A percentile compares a stretch with the other conserved stretches of the same genome.
Conservation (phyloP, 805 yeast species). For the Myxozyma neglecta region DNA sequence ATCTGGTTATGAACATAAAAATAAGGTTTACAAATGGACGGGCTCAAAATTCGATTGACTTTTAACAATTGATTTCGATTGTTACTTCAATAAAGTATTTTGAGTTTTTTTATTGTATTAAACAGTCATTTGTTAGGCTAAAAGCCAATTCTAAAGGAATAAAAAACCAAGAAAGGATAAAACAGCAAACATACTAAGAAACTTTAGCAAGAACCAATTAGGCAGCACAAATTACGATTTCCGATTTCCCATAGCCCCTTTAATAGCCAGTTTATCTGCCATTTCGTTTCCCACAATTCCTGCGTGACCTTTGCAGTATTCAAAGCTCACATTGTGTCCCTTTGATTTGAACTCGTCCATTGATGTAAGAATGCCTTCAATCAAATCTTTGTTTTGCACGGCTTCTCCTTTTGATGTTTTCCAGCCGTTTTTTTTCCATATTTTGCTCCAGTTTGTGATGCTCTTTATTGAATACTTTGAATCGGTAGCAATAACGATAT, state of each 20-base stretch:
- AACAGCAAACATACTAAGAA: too few relatives aligned
- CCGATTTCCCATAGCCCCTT: slow-evolving; percentile 43
- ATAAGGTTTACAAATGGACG: too few relatives aligned
- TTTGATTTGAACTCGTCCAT: slow-evolving; percentile 45
- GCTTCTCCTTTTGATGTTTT: slow-evolving; percentile 45
- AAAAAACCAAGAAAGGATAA: too few relatives aligned
- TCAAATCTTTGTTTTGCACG: slow-evolving; percentile 56
- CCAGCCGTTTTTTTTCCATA: slow-evolving; percentile 63
- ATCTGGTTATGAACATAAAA: too few relatives aligned
- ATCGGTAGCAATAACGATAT: slow-evolving; percentile 1
- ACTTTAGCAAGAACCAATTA: not conserved
- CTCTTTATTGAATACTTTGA: slow-evolving; percentile 7
- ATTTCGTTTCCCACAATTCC: slow-evolving; percentile 69
- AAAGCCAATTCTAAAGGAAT: too few relatives aligned
- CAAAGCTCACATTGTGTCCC: slow-evolving; percentile 45
- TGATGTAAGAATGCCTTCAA: slow-evolving; percentile 41
- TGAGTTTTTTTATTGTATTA: too few relatives aligned
- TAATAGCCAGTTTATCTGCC: slow-evolving; percentile 74
- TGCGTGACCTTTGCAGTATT: slow-evolving; percentile 71
- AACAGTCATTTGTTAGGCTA: too few relatives aligned
- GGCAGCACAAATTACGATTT: not conserved
- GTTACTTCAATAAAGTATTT: too few relatives aligned
- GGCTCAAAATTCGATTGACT: too few relatives aligned
- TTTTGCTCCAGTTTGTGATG: slow-evolving; percentile 55
- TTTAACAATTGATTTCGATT: too few relatives aligned